Evolutionary conservation across 1,139 yeast species (phyloP).

Genomic region (Pneumocystis murina): DNA sequence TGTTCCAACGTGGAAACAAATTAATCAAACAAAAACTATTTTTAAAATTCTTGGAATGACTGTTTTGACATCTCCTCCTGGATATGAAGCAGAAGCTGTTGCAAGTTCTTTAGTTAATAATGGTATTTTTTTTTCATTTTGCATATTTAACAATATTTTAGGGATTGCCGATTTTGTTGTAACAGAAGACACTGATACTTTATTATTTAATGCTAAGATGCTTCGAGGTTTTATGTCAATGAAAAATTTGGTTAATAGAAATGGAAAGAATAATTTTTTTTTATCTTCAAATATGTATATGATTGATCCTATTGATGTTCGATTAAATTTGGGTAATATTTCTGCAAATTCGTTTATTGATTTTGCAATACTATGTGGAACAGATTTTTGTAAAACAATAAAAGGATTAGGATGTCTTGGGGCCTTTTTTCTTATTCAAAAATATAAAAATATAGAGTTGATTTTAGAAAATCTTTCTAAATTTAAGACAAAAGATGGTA

Average conservation of each 20-base stretch:
- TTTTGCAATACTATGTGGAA: not conserved
- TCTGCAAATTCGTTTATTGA: not conserved
- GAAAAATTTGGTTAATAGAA: not conserved
- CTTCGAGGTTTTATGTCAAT: conserved; percentile 9
- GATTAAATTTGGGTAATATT: not conserved
- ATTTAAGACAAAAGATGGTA: not conserved
- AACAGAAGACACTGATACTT: conserved; percentile 8
- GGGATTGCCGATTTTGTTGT: not conserved
- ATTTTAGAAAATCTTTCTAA: not conserved
- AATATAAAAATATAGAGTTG: not conserved
- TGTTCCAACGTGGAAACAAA: not conserved
- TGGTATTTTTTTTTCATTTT: not conserved
- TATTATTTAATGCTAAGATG: conserved; percentile 9
- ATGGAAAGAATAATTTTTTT: not conserved
- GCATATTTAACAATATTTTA: not conserved
- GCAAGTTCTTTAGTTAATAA: conserved; percentile 1
- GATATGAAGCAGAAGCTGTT: conserved; percentile 1
- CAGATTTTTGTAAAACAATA: conserved; percentile 1
- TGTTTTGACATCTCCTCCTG: not conserved
- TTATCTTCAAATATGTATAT: not conserved
- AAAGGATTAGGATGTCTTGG: not conserved
- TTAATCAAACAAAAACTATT: not conserved
- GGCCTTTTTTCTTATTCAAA: not conserved
- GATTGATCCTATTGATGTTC: not conserved
- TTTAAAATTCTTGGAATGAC: not conserved